phyloP scores from a whole-genome alignment of 345 rosid genomes.

The Erysimum cheiranthoides region DNA sequence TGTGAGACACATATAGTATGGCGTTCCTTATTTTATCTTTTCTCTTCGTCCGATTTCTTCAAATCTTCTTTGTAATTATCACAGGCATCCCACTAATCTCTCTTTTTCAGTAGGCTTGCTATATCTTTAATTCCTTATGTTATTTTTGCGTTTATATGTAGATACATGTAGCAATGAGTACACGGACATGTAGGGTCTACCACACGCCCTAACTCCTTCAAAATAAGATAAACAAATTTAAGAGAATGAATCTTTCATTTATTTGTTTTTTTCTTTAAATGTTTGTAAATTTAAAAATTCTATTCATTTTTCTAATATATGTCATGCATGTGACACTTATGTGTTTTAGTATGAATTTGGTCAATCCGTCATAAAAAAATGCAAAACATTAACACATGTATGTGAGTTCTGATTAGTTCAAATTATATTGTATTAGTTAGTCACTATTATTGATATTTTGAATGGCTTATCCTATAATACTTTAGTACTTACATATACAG shows the following conservation, averaged over 20 bases:
- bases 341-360: not conserved
- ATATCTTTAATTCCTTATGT: not conserved
- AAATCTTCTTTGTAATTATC: conserved; percentile 4
- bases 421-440: not conserved
- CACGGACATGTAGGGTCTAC: conserved; percentile 42
- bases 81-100: conserved; percentile 12
- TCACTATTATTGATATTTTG: not conserved
- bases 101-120: not conserved
- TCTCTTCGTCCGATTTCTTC: not conserved
- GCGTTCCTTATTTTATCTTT: not conserved
- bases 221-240: not conserved
- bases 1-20: conserved; percentile 9
- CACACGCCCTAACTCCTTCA: conserved; percentile 39
- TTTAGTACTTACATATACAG: not conserved
- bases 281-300: not conserved
- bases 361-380: not conserved
- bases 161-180: conserved; percentile 12
- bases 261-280: not conserved
- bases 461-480: not conserved
- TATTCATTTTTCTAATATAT: not conserved
- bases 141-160: not conserved
- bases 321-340: not conserved
- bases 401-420: not conserved
- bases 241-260: not conserved
- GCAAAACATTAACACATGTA: not conserved